Conservation (phyloP, 192 early-diverging fungal species). For the Lobosporangium transversale region DNA sequence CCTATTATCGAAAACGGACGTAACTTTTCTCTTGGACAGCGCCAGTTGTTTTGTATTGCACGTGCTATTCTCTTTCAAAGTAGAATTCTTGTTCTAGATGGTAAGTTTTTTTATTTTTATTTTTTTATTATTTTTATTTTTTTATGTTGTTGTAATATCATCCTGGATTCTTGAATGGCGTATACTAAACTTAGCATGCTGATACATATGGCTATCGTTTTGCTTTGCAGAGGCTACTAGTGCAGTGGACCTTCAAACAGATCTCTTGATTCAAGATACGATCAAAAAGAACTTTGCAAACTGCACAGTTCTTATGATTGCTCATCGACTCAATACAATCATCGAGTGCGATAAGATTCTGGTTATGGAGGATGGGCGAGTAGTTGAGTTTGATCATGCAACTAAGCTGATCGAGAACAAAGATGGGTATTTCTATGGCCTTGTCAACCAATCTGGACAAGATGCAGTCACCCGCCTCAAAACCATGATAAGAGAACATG, state of each 20-base stretch:
- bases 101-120: constrained; percentile 4
- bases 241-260: constrained; percentile 61
- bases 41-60: constrained; percentile 68
- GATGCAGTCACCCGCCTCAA: constrained; percentile 44
- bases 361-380: constrained; percentile 60
- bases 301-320: constrained; percentile 73
- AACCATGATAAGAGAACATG: constrained; percentile 43
- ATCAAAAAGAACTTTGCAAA: constrained; percentile 63
- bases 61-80: constrained; percentile 62
- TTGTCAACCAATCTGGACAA: constrained; percentile 49
- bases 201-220: no score
- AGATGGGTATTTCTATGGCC: constrained; percentile 51
- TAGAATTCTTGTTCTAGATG: constrained; percentile 61
- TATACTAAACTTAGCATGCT: no score
- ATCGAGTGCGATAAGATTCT: constrained; percentile 65
- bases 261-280: constrained; percentile 57
- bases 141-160: background rate
- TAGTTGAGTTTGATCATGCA: constrained; percentile 57
- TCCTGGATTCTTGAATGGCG: background rate
- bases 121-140: background rate
- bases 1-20: constrained; percentile 60
- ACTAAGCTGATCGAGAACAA: constrained; percentile 48
- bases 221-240: constrained; percentile 60
- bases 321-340: constrained; percentile 68
- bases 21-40: constrained; percentile 68